Evolutionary conservation across 1,284 basidiomycete species (phyloP).

Genomic region (Ceratobasidium sp.): DNA sequence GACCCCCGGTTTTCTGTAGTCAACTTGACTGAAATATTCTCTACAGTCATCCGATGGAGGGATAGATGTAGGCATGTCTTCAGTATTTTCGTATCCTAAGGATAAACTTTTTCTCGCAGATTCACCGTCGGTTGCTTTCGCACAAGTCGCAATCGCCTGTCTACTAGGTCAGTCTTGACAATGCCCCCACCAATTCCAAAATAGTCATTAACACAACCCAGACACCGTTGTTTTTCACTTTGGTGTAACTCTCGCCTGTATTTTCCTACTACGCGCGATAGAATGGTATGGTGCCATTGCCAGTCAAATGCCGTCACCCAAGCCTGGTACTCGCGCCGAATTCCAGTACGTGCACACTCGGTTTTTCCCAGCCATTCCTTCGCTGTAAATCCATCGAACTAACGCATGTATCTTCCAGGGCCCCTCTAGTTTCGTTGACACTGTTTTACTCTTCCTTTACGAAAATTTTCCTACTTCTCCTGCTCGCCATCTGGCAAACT

Average conservation of each 20-base stretch:
- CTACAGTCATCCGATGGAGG: constrained; percentile 30
- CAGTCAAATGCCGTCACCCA: neutral
- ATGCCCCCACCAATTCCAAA: neutral
- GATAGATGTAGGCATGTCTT: neutral
- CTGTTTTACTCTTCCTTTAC: constrained; percentile 89
- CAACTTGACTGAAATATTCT: neutral
- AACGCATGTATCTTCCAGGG: constrained; percentile 58
- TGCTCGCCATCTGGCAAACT: constrained; percentile 86
- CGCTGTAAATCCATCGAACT: neutral
- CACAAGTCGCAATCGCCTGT: constrained; percentile 72
- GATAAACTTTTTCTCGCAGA: neutral
- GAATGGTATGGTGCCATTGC: constrained; percentile 54
- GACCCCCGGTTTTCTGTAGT: neutral
- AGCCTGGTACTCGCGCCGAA: constrained; percentile 16
- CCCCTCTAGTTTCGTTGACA: constrained; percentile 80
- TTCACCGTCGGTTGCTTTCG: constrained; percentile 57
- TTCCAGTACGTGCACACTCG: constrained; percentile 8
- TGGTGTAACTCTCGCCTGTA: constrained; percentile 71
- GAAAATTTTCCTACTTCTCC: constrained; percentile 85
- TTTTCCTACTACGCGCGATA: constrained; percentile 62
- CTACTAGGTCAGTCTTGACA: constrained; percentile 63
- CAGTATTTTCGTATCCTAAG: neutral
- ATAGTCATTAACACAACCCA: constrained; percentile 53
- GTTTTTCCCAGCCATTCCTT: neutral
- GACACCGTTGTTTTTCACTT: constrained; percentile 79